Evolutionary conservation across 1,284 basidiomycete species (phyloP), one percentile per base, ranked within the genome.

Genomic region (Pyrrhoderma lamaoense): DNA sequence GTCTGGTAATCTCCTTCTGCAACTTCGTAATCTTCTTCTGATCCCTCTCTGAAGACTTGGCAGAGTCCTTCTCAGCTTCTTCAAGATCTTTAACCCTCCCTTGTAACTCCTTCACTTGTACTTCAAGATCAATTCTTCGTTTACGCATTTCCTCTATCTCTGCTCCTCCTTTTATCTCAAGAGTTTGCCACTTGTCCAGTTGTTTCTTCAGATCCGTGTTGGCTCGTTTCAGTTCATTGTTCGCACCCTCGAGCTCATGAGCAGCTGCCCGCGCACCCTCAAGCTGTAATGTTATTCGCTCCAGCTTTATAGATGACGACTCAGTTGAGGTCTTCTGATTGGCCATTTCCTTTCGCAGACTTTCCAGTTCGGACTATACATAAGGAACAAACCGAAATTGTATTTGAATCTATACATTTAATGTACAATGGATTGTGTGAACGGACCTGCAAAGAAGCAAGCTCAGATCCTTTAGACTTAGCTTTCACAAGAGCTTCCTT

Each of bases 131-230:
- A 11, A 74, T 67, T 14, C 74, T 75, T 49, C 70, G 67, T 61
- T 79, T 80, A 42, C 80, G 73, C 53, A 74, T 64, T 2, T 67
- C 63, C 50, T 81, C 83, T 8, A 73, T 68, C 44, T 83, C 79
- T 9, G 69, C 73, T 14, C 73, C 79, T 47, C 79, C 82, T 50
- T 77, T 79, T 23, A 68, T 79, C 59, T 87, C 86, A 11, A 85
- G 63, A 22, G 65, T 73, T 59, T 82, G 72, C 82, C 82, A 86
- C 59, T 82, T 78, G 45, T 77, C 74, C 9, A 87, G 65, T 59
- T 88, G 85, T 3, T 74, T 73, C 44, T 75, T 73, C 38, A 86
- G 65, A 37, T 83, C 75, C 2, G 67, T 64, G 50, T 74, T 74
- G 7, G 72, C 72, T 9, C 75, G 74, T 55, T 77, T 75, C 23